Base-by-base conservation (phyloP, 1,139 yeast species). In the Hemisphaericaspora subhashii region DNA sequence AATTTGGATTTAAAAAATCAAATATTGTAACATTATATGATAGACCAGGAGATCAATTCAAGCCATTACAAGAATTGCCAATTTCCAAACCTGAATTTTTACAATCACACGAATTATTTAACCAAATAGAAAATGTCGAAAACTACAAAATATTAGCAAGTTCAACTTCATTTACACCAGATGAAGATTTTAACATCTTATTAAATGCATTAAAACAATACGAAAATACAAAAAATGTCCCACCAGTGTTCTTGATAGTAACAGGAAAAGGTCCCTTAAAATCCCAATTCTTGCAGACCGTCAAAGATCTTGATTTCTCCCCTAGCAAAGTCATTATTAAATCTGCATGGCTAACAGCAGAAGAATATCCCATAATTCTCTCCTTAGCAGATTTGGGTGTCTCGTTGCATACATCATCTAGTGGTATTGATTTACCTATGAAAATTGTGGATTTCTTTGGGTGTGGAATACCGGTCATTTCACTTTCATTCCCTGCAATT, bases 381-480 rank as follows among this genome's bases (percentile, higher is more conserved):
- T 83, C 84, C 3, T 64, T 80, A 6, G 95, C 96, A 4, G 97
- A 92, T 56, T 55, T 90, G 24, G 98, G 97, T 4, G 74, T 94
- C 1, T 92, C 98, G 0, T 67, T 94, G 42, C 99, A 94, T 60
- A 78, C 84, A 4, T 89, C 98, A 0, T 86, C 95, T 27, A 85
- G 95, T 39, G 98, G 99, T 0, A 72, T 87, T 44, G 99, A 94
- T 55, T 69, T 94, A 42, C 99, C 99, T 0, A 94, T 94, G 99
- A 94, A 94, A 60, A 86, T 92, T 30, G 84, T 92, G 7, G 99
- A 92, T 55, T 83, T 92, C 76, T 90, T 90, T 68, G 98, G 98
- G 0, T 87, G 95, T 47, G 98, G 98, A 0, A 68, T 92, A 6
- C 99, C 98, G 1, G 98, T 89, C 0, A 69, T 90, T 3, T 80